Evolutionary conservation across 768 basidiomycete species (phyloP).

Genomic region (Leccinum ochraceum): DNA sequence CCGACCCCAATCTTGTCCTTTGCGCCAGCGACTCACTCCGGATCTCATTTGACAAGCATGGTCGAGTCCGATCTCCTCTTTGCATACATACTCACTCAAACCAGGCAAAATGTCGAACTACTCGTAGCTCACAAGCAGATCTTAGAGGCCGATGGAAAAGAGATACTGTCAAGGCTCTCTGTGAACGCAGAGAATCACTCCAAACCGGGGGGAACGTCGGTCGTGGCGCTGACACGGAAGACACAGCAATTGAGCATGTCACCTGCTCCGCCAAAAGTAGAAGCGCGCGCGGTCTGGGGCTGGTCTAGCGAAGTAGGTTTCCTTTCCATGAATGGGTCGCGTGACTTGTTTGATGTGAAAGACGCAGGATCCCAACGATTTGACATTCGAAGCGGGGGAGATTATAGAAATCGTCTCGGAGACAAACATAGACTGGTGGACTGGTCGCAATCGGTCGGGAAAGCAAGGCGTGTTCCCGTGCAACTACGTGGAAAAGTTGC

Average conservation of each 20-base stretch:
- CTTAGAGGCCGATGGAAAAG: conserved; percentile 38
- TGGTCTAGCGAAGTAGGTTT: conserved; percentile 32
- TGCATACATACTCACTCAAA: conserved; percentile 46
- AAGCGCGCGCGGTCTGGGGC: conserved; percentile 32
- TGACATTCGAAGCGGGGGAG: conserved; percentile 74
- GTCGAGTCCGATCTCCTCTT: conserved; percentile 25
- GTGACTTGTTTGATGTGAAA: conserved; percentile 9
- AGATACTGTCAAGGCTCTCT: conserved; percentile 42
- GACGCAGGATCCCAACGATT: conserved; percentile 70
- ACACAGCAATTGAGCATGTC: conserved; percentile 29
- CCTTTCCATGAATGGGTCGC: background rate
- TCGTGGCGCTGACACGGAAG: conserved; percentile 24
- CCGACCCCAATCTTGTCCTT: conserved; percentile 4
- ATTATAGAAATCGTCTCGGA: conserved; percentile 79
- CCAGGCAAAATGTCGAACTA: conserved; percentile 47
- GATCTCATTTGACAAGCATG: conserved; percentile 22
- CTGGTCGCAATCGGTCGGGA: conserved; percentile 59
- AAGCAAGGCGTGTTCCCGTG: conserved; percentile 78
- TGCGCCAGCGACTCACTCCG: background rate
- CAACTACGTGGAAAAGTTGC: conserved; percentile 67
- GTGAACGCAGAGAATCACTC: conserved; percentile 21
- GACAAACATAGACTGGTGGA: conserved; percentile 92
- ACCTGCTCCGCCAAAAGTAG: conserved; percentile 23
- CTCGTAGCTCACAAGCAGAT: conserved; percentile 46
- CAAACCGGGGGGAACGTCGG: conserved; percentile 12